Percentiles rank a stretch among this genome's conserved stretches.
Evolutionary conservation across 2,329 filamentous ascomycete species (phyloP).

Genomic region (Canariomyces notabilis): DNA sequence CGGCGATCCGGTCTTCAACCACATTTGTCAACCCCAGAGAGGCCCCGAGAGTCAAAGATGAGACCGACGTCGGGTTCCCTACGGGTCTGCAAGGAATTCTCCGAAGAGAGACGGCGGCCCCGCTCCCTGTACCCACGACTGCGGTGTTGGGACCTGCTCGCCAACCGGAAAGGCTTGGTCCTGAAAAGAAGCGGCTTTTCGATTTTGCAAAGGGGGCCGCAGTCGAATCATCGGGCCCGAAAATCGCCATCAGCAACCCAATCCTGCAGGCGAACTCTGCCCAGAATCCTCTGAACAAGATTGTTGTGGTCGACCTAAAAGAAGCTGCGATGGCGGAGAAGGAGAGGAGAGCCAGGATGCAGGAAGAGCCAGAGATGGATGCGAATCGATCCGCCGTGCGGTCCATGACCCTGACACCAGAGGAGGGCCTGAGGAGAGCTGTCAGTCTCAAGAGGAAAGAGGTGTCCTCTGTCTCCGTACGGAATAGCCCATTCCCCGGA

Average conservation of each 20-base stretch:
- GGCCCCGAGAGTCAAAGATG: conserved; percentile 25
- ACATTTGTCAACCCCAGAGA: conserved; percentile 34
- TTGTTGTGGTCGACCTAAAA: conserved; percentile 46
- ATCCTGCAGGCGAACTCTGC: conserved; percentile 37
- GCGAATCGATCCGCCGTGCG: conserved; percentile 35
- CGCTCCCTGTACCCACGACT: conserved; percentile 31
- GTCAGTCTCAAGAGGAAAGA: conserved; percentile 37
- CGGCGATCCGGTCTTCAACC: conserved; percentile 34
- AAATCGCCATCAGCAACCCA: conserved; percentile 46
- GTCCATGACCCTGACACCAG: conserved; percentile 31
- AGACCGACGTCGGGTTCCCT: conserved; percentile 19
- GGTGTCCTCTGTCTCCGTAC: conserved; percentile 27
- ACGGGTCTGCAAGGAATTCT: conserved; percentile 34
- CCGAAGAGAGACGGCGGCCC: conserved; percentile 39
- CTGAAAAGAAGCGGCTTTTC: conserved; percentile 29
- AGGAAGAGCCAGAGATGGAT: conserved; percentile 30
- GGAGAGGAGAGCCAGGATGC: conserved; percentile 36
- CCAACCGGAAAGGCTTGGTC: conserved; percentile 18
- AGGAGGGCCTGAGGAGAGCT: conserved; percentile 33
- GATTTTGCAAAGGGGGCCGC: conserved; percentile 24
- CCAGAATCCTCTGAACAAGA: conserved; percentile 39
- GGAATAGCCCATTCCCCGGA: conserved; percentile 20
- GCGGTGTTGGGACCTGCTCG: conserved; percentile 19
- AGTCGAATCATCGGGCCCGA: no score
- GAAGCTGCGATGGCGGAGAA: conserved; percentile 45